Evolutionary conservation across 2,329 filamentous ascomycete species (phyloP), one percentile per base, ranked within the genome.

Genomic region (Fusarium siculi): DNA sequence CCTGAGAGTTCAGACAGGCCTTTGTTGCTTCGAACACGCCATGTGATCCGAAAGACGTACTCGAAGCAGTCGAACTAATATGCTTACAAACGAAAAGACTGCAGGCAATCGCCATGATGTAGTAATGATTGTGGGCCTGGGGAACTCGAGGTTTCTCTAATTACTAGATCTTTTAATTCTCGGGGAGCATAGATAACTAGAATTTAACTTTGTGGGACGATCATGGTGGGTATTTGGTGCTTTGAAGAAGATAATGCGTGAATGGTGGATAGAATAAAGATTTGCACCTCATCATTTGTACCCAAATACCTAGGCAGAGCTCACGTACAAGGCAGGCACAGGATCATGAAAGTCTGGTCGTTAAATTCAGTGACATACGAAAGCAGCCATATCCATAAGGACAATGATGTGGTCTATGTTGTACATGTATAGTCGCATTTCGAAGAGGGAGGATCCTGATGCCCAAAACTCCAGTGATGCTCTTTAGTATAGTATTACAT

Each of bases 391-490:
- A 44, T 62, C 47, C 52, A 36, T 65, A 49, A 61, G 53, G 66
- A 43, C 54, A 40, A 66, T 43, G 52, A 63, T 68, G 56, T 68
- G 58, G 50, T 70, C 46, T 66, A 65, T 76, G 74, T 76, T 75
- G 67, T 78, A 78, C 74, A 76, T 74, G 64, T 77, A 65, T 61
- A 75, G 56, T 75, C 70, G 74, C 71, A 74, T 71, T 64, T 65
- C 49, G 68, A 59, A 66, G 62, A 66, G 63, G 62, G 63, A 70
- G 57, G 68, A 70, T 70, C 59, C 63, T 55, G 39, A 49, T 34
- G 62, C 78, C 72, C 72, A 28, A 75, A 80, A 81, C 80, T 80
- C 80, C 76, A 73, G 69, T 70, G 71, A 78, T 79, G 75, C 68
- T 73, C 75, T 71, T 66, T 75, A 47, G 66, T 73, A 54, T 79